Evolutionary conservation across 2,329 filamentous ascomycete genomes (phyloP).

Genomic region (Fonsecaea multimorphosa): DNA sequence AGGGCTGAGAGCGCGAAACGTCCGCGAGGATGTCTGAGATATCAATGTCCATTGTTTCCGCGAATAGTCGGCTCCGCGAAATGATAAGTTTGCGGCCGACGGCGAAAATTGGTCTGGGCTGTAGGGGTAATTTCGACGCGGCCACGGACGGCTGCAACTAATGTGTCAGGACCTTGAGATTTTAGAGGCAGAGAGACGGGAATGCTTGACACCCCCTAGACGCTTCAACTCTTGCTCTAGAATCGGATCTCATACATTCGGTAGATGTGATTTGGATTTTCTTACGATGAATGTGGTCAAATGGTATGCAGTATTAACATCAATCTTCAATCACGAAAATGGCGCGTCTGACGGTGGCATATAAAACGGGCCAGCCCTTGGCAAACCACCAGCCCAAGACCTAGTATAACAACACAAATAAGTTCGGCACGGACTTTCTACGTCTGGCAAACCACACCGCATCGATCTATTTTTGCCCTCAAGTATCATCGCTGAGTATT

Average conservation of each 20-base stretch:
- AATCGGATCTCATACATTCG: neutral
- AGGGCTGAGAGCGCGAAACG: slow-evolving; percentile 44
- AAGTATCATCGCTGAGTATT: no score
- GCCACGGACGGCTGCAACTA: neutral
- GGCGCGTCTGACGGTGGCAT: neutral
- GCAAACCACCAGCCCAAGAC: no score
- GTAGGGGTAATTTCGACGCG: neutral
- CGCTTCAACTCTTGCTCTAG: neutral
- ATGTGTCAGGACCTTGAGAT: neutral
- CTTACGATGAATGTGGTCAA: neutral
- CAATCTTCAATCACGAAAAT: neutral
- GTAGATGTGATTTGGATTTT: neutral
- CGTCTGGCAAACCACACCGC: no score
- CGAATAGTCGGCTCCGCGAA: neutral
- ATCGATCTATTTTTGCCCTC: no score
- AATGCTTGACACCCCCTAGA: neutral
- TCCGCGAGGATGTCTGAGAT: slow-evolving; percentile 58
- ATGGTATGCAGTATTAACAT: neutral
- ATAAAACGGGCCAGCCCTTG: neutral
- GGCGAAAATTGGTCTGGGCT: neutral
- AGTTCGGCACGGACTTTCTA: no score
- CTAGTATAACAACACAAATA: no score
- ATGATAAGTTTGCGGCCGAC: neutral
- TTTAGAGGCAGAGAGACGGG: neutral
- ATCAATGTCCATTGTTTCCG: slow-evolving; percentile 36